Conservation (phyloP, 805 yeast species). For the Candida anglica region DNA sequence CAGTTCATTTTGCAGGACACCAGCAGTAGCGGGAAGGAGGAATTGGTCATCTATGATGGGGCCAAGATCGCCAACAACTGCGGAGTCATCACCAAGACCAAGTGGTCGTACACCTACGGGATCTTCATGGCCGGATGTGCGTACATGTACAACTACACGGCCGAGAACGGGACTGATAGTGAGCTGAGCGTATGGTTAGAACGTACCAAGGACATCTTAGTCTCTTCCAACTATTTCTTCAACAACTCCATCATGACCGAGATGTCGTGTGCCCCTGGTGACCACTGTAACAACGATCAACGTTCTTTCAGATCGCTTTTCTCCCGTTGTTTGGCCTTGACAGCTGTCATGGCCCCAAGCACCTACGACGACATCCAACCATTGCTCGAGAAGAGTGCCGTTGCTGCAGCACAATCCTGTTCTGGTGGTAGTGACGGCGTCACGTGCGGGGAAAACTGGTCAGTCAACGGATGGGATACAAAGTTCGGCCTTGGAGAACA, state of each 20-base stretch:
- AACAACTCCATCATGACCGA: conserved; percentile 54
- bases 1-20: conserved; percentile 17
- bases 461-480: conserved; percentile 55
- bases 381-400: conserved; percentile 47
- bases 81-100: conserved; percentile 41
- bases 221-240: conserved; percentile 38
- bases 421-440: conserved; percentile 82
- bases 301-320: conserved; percentile 70
- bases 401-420: conserved; percentile 75
- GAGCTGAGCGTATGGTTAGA: conserved; percentile 38
- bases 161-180: conserved; percentile 18
- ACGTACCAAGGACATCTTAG: conserved; percentile 32
- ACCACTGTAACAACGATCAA: conserved; percentile 69
- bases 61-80: conserved; percentile 50
- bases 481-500: conserved; percentile 81
- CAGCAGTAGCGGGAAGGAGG: conserved; percentile 12
- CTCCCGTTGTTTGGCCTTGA: conserved; percentile 57
- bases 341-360: conserved; percentile 52
- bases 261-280: conserved; percentile 50
- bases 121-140: conserved; percentile 66
- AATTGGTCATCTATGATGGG: conserved; percentile 51
- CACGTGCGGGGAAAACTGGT: conserved; percentile 83
- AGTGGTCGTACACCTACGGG: conserved; percentile 75
- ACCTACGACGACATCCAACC: conserved; percentile 39
- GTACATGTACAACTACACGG: conserved; percentile 61